A percentile compares a stretch with the other conserved stretches of the same genome.
These are phyloP conservation scores for Curvularia eragrostidis DNA, from an alignment of 2,329 filamentous ascomycete genomes.

Conservation along the genomic window DNA sequence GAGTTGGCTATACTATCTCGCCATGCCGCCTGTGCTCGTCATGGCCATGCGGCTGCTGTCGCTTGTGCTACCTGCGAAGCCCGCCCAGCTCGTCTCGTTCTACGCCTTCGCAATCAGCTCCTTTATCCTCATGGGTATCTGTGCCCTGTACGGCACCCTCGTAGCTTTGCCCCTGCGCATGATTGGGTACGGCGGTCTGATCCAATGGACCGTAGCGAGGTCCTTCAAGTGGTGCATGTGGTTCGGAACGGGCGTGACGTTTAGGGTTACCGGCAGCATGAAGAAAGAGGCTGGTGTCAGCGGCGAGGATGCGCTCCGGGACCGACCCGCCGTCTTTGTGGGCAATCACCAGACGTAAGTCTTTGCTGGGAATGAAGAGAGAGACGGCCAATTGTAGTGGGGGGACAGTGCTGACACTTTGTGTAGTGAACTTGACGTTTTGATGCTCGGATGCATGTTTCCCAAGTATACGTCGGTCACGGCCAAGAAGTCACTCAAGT, in stretches of 20 bases:
- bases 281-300: slow-evolving; percentile 39
- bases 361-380: not conserved
- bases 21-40: slow-evolving; percentile 35
- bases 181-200: slow-evolving; percentile 73
- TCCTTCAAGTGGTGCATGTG: slow-evolving; percentile 82
- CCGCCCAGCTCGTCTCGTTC: slow-evolving; percentile 60
- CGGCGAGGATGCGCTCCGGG: slow-evolving; percentile 43
- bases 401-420: slow-evolving; percentile 22
- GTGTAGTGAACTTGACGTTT: slow-evolving; percentile 79
- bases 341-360: slow-evolving; percentile 86
- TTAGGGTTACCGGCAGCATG: slow-evolving; percentile 64
- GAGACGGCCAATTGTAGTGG: not conserved
- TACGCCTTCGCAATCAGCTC: slow-evolving; percentile 66
- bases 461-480: slow-evolving; percentile 92
- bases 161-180: slow-evolving; percentile 75
- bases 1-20: slow-evolving; percentile 43
- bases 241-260: slow-evolving; percentile 76
- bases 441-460: slow-evolving; percentile 88
- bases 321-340: slow-evolving; percentile 84
- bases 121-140: slow-evolving; percentile 46
- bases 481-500: slow-evolving; percentile 83
- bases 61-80: slow-evolving; percentile 36
- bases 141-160: slow-evolving; percentile 74
- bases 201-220: slow-evolving; percentile 84
- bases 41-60: slow-evolving; percentile 40